A percentile compares a stretch with the other conserved stretches of the same genome.
Conservation (phyloP, 169 alveolate species). For the Cryptosporidium tyzzeri region DNA sequence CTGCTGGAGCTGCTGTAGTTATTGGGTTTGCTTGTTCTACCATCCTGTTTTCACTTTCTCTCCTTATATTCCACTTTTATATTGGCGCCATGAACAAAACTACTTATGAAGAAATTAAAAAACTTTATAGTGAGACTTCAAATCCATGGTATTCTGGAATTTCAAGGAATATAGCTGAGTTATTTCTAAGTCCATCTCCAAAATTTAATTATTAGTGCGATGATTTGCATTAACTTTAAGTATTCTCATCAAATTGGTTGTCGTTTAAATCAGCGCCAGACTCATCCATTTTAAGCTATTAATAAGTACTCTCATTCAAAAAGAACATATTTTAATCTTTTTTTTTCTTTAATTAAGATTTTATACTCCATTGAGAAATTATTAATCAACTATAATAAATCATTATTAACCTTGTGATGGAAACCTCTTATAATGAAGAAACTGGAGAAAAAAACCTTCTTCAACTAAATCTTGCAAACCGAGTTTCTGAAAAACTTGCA, state of each 20-base stretch:
- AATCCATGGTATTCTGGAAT: conserved; percentile 75
- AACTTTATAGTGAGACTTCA: conserved; percentile 40
- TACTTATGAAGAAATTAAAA: conserved; percentile 46
- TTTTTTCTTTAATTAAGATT: too few relatives aligned
- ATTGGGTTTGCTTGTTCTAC: conserved; percentile 64
- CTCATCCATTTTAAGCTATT: not conserved
- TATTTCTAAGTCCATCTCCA: conserved; percentile 28
- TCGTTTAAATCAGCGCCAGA: not conserved
- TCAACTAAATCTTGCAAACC: conserved; percentile 12
- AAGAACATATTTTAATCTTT: not conserved
- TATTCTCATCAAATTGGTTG: not conserved
- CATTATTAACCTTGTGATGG: not conserved
- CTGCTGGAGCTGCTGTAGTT: conserved; percentile 77
- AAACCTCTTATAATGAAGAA: not conserved
- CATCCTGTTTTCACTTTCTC: conserved; percentile 35
- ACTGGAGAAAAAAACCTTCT: not conserved
- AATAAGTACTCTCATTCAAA: not conserved
- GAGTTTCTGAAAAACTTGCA: conserved; percentile 34
- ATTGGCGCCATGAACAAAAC: conserved; percentile 52
- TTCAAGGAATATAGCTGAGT: conserved; percentile 24
- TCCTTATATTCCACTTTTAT: conserved; percentile 53
- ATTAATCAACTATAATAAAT: too few relatives aligned
- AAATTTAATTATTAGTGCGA: not conserved
- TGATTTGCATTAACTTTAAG: not conserved
- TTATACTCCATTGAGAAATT: not conserved